Conservation (phyloP, 2,329 filamentous ascomycete genomes). For the Immersiporthe knoxdaviesiana region DNA sequence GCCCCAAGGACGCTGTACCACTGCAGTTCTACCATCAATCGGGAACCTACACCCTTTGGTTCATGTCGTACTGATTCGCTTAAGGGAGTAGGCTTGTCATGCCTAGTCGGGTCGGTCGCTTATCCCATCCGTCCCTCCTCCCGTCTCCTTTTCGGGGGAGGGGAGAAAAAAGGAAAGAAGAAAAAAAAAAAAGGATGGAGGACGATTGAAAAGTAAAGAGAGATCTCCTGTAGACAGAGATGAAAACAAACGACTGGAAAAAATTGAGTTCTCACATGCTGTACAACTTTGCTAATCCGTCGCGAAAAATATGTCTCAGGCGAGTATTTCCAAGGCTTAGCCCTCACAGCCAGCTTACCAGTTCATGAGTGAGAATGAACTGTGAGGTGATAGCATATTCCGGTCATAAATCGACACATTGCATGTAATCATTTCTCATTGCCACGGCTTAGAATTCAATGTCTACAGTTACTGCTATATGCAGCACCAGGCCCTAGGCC, state of each 20-base stretch:
- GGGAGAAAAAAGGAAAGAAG: no score
- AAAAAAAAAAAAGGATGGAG: background rate
- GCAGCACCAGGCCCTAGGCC: no score
- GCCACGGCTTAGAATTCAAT: background rate
- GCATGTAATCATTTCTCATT: background rate
- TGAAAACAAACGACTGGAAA: background rate
- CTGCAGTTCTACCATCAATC: background rate
- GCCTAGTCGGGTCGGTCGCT: background rate
- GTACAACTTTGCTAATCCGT: background rate
- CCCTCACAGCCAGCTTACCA: background rate
- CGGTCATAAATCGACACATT: background rate
- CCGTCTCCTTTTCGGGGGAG: background rate
- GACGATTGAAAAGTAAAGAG: background rate
- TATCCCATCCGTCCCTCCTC: background rate
- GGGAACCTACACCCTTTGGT: background rate
- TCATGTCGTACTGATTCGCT: background rate
- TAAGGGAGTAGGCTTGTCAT: background rate
- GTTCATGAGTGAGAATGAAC: background rate
- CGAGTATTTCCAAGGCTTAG: no score
- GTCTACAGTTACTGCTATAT: background rate
- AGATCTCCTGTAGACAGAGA: background rate
- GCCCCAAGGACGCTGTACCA: no score
- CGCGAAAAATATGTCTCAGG: background rate
- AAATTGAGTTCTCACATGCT: background rate
- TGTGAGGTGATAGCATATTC: background rate